These are phyloP conservation scores for Sugiyamaella neomexicana DNA, from an alignment of 1,139 yeast species.

Conservation along the genomic window DNA sequence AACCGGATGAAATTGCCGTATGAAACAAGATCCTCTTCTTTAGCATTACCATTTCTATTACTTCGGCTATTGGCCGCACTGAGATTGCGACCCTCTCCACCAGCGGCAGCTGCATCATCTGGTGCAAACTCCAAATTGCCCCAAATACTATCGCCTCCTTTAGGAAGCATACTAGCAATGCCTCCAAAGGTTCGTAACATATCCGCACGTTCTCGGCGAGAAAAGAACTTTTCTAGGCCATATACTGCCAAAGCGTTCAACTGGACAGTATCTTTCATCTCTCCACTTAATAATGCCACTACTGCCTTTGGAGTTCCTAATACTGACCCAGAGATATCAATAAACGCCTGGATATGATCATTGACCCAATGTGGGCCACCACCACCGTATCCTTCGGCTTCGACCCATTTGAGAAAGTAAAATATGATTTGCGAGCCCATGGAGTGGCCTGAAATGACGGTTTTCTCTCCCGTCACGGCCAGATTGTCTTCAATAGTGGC, in stretches of 20 bases:
- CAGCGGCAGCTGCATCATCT: constrained; percentile 51
- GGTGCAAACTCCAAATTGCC: constrained; percentile 54
- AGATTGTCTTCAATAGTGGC: constrained; percentile 61
- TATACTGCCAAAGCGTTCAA: constrained; percentile 89
- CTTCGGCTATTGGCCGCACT: not conserved
- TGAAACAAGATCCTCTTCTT: constrained; percentile 44
- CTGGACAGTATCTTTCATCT: constrained; percentile 96
- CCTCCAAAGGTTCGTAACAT: constrained; percentile 90
- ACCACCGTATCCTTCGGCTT: constrained; percentile 87
- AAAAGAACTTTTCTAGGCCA: constrained; percentile 90
- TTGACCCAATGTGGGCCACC: constrained; percentile 91
- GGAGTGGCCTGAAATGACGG: constrained; percentile 85
- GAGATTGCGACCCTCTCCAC: not conserved
- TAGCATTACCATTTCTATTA: constrained; percentile 7
- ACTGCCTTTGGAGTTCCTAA: constrained; percentile 94
- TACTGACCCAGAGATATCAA: constrained; percentile 84
- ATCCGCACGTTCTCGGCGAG: constrained; percentile 83
- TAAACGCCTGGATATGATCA: constrained; percentile 70
- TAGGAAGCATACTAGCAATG: constrained; percentile 91
- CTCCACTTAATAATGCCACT: constrained; percentile 90
- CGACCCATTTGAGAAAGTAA: constrained; percentile 94
- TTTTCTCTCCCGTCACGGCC: constrained; percentile 61
- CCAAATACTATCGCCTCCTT: constrained; percentile 91
- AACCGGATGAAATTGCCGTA: constrained; percentile 80
- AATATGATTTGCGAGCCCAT: constrained; percentile 93